These are phyloP conservation scores for Calophaca sinica DNA, from an alignment of 306 rosid genomes.

Conservation along the genomic window DNA sequence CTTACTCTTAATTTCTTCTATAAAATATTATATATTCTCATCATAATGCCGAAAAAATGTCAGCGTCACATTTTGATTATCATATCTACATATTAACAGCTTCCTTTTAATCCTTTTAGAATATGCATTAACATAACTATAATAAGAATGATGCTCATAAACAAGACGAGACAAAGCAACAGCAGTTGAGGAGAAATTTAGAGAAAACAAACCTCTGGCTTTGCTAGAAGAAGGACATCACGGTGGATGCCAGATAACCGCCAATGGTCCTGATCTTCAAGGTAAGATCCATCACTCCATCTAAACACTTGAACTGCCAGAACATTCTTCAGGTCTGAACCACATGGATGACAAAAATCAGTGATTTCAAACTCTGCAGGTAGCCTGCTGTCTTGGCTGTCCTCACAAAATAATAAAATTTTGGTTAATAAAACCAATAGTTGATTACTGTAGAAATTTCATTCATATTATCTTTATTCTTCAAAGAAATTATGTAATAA, in stretches of 20 bases:
- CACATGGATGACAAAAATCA: slow-evolving; percentile 80
- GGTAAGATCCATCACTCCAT: slow-evolving; percentile 98
- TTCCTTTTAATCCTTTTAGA: neutral
- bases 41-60: neutral
- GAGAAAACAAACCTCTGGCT: slow-evolving; percentile 75
- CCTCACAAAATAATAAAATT: slow-evolving; percentile 54
- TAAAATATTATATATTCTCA: slow-evolving; percentile 29
- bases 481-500: slow-evolving; percentile 15
- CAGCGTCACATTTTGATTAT: neutral
- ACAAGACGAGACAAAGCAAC: neutral
- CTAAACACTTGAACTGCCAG: slow-evolving; percentile 92
- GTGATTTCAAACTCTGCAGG: slow-evolving; percentile 97
- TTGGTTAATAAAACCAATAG: slow-evolving; percentile 44
- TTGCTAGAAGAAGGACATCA: slow-evolving; percentile 88
- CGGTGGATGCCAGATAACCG: slow-evolving; percentile 95
- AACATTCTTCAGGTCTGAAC: slow-evolving; percentile 69
- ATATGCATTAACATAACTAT: slow-evolving; percentile 25
- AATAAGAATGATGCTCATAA: neutral
- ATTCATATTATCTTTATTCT: slow-evolving; percentile 15
- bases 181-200: slow-evolving; percentile 19
- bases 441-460: slow-evolving; percentile 34
- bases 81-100: neutral
- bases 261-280: slow-evolving; percentile 99
- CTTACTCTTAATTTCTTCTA: slow-evolving; percentile 19
- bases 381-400: slow-evolving; percentile 95